Base-by-base conservation (phyloP, 2,329 filamentous ascomycete species). In the Didymella exigua region DNA sequence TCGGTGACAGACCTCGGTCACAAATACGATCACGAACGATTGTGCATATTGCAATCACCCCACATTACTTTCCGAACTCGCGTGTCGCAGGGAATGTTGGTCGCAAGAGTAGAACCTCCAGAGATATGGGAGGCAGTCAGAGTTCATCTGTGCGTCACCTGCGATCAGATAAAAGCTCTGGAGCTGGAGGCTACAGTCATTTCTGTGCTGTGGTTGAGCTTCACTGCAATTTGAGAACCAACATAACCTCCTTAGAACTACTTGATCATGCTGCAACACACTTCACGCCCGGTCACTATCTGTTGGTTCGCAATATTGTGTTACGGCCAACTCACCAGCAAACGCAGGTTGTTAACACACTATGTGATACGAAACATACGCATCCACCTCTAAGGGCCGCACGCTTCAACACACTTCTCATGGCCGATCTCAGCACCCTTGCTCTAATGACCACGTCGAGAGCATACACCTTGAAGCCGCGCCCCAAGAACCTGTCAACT, bases 311-410 rank as follows among this genome's bases (percentile, higher is more conserved):
- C 38, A 5, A 47, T 24, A 33, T 33, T 37, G 34, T 43, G 36
- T 34, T 18, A 21, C 6, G n/a, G 34, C 45, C 45, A 51, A 43
- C 51, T 59, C 62, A 49, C 3, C 14, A 36, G 30, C 62, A 60
- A 63, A 65, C 62, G 48, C 26, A n/a, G 14, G 10, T 19, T 44
- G 48, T 47, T 59, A 31, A 62, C 37, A 37, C 33, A 47, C 8
- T 30, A 33, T 50, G 53, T 16, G 33, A 31, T 21, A 29, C 57
- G 54, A 56, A 10, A 13, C 10, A 56, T 36, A 49, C 53, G 42
- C 9, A 24, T 11, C 14, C 16, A 33, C 18, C 30, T 21, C 18
- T 21, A 24, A 30, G 14, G n/a, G n/a, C 16, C 13, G 16, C 16
- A 21, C 24, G 10, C 16, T n/a, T 18, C 21, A 29, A 29, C 9